These are phyloP conservation scores for Cystofilobasidium ferigula DNA, from an alignment of 768 basidiomycete species.

Conservation along the genomic window DNA sequence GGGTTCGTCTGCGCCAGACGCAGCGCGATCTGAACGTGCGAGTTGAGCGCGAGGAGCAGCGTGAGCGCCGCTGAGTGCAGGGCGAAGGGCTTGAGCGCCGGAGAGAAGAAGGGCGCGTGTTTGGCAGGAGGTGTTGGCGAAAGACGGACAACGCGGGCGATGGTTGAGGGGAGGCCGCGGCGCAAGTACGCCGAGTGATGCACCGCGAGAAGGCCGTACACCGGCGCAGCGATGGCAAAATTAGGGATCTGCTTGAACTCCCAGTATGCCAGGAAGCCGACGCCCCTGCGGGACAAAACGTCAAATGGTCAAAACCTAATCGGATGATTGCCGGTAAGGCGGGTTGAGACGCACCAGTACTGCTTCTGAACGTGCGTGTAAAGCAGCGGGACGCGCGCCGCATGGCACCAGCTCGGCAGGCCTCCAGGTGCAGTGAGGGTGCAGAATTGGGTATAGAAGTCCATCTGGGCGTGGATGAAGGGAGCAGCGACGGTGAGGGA, in stretches of 20 bases:
- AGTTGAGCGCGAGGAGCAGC: conserved; percentile 58
- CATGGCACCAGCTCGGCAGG: conserved; percentile 58
- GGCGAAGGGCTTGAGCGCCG: conserved; percentile 54
- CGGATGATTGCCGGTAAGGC: neutral
- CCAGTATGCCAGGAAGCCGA: conserved; percentile 81
- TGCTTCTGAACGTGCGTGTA: conserved; percentile 69
- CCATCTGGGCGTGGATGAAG: conserved; percentile 59
- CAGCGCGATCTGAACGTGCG: conserved; percentile 78
- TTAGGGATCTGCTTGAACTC: conserved; percentile 71
- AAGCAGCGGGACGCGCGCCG: conserved; percentile 50
- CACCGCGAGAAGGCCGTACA: conserved; percentile 46
- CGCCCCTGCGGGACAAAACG: no score
- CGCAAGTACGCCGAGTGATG: conserved; percentile 37
- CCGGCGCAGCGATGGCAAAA: conserved; percentile 65
- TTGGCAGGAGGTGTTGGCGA: neutral
- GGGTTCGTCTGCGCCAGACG: conserved; percentile 68
- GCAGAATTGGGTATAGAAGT: conserved; percentile 63
- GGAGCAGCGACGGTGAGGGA: conserved; percentile 50
- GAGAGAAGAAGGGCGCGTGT: conserved; percentile 37
- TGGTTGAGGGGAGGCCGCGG: neutral
- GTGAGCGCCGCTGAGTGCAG: conserved; percentile 58
- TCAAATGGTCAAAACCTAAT: no score
- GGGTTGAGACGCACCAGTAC: conserved; percentile 61
- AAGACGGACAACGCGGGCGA: neutral
- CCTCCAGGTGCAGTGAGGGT: neutral